phyloP scores from a whole-genome alignment of 441 rosid genomes.

The Kokia cookei region DNA sequence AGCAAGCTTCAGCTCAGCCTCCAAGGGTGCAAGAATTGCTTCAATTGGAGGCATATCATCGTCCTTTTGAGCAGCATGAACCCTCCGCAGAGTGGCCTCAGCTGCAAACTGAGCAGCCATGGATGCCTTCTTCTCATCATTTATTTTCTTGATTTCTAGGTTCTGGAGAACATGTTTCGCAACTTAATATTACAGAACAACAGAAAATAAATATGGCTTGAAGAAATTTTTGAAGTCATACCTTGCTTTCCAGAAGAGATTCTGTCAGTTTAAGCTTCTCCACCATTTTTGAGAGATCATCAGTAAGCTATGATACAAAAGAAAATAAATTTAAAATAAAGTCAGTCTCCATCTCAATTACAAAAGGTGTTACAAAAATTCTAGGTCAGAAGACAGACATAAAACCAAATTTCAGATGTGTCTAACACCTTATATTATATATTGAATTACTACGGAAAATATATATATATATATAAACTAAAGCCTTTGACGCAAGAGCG shows the following conservation, averaged over 20 bases:
- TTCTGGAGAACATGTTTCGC: constrained; percentile 41
- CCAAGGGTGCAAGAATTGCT: constrained; percentile 95
- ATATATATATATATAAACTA: no score
- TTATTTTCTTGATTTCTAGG: constrained; percentile 87
- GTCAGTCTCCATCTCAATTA: constrained; percentile 17
- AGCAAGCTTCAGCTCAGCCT: constrained; percentile 93
- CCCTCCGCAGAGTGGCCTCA: constrained; percentile 96
- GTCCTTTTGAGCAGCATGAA: constrained; percentile 98
- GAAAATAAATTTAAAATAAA: background rate
- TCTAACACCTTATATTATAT: background rate
- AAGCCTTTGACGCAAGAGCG: background rate
- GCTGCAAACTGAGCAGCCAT: constrained; percentile 99
- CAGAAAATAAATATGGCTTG: background rate
- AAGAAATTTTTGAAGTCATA: constrained; percentile 21
- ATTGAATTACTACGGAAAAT: background rate
- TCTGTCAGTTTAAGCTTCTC: constrained; percentile 71
- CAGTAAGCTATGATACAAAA: constrained; percentile 55
- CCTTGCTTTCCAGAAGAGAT: constrained; percentile 72
- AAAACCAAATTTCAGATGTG: background rate
- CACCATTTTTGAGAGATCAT: constrained; percentile 64
- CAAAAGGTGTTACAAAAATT: background rate
- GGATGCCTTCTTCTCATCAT: constrained; percentile 93
- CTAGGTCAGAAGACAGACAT: background rate
- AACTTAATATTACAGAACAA: background rate
- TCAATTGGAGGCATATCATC: constrained; percentile 99